Conservation (phyloP, 805 yeast species). For the Cyberlindnera meyerae region DNA sequence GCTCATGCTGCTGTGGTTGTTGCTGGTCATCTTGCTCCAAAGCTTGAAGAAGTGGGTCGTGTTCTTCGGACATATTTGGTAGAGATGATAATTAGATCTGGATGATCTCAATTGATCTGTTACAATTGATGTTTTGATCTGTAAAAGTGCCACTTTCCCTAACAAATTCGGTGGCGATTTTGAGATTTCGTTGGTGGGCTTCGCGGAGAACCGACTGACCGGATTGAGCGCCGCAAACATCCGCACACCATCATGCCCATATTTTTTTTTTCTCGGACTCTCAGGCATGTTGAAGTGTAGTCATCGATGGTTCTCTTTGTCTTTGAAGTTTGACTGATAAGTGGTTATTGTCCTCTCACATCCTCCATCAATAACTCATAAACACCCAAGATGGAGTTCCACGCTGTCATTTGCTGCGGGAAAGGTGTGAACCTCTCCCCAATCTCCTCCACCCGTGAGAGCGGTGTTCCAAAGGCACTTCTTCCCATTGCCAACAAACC, state of each 20-base stretch:
- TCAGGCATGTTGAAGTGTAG: no score
- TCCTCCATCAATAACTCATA: no score
- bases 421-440: constrained; percentile 72
- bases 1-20: constrained; percentile 21
- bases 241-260: no score
- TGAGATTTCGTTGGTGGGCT: background rate
- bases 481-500: constrained; percentile 88
- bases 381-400: constrained; percentile 85
- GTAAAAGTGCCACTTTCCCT: background rate
- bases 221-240: no score
- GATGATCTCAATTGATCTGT: background rate
- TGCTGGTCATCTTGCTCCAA: constrained; percentile 28
- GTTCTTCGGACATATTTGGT: constrained; percentile 54
- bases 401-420: constrained; percentile 88
- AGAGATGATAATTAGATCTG: no score
- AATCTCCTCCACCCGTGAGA: constrained; percentile 53
- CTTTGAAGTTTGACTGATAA: no score
- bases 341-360: no score
- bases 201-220: background rate
- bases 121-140: background rate
- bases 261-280: no score
- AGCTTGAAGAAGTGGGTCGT: constrained; percentile 75
- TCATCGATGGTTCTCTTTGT: no score
- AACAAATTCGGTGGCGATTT: constrained; percentile 6
- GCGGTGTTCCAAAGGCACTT: constrained; percentile 77